phyloP scores from a whole-genome alignment of 495 filamentous ascomycete species.

The Antarctomyces pellizariae region DNA sequence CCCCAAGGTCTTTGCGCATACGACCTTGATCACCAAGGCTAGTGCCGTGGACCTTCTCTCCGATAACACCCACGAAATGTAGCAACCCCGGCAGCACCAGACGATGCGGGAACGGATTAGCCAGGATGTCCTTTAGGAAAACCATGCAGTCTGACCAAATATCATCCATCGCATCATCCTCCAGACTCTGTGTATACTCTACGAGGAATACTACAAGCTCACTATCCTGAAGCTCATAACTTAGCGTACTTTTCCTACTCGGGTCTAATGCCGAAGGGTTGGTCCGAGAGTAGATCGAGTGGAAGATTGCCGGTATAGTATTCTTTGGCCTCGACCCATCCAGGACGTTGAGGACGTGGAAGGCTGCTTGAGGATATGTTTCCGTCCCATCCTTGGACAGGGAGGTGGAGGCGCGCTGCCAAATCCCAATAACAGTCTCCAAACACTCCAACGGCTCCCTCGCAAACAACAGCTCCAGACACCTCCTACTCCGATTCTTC shows the following conservation, averaged over 20 bases:
- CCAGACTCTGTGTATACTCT: constrained; percentile 67
- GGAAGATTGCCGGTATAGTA: constrained; percentile 89
- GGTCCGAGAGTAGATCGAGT: constrained; percentile 82
- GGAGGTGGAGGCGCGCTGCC: constrained; percentile 23
- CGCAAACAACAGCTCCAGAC: constrained; percentile 80
- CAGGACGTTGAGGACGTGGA: constrained; percentile 72
- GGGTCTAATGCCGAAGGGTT: constrained; percentile 64
- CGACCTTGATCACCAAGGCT: constrained; percentile 90
- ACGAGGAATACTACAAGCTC: constrained; percentile 75
- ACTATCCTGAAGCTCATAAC: constrained; percentile 54
- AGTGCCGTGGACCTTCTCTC: constrained; percentile 88
- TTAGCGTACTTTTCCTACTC: constrained; percentile 61
- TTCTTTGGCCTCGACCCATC: constrained; percentile 82
- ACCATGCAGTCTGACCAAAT: constrained; percentile 90
- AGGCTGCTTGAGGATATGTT: constrained; percentile 26
- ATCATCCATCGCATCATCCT: constrained; percentile 98
- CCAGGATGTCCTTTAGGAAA: constrained; percentile 72
- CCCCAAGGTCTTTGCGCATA: constrained; percentile 81
- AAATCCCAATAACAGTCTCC: constrained; percentile 70
- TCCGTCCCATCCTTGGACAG: constrained; percentile 14
- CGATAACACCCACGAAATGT: constrained; percentile 71
- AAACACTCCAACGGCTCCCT: constrained; percentile 89
- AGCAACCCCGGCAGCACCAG: constrained; percentile 73
- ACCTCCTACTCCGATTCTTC: constrained; percentile 64
- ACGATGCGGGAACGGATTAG: constrained; percentile 85